Evolutionary conservation across 1,284 basidiomycete species (phyloP).

Genomic region (Tylopilus sp.): DNA sequence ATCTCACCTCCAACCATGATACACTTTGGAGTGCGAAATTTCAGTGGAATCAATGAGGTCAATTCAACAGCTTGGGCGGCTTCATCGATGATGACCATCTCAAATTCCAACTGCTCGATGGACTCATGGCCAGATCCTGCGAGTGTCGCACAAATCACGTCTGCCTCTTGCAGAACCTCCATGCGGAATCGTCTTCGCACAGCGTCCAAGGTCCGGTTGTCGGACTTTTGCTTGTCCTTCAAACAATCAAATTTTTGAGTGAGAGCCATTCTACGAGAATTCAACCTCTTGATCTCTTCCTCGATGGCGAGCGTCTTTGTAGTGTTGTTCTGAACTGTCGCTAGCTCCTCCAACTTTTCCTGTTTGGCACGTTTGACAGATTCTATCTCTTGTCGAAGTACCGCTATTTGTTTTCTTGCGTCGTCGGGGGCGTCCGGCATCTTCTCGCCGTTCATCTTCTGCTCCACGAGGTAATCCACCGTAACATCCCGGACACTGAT

Average conservation of each 20-base stretch:
- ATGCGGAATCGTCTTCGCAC: conserved; percentile 67
- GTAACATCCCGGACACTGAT: conserved; percentile 83
- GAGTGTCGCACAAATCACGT: conserved; percentile 93
- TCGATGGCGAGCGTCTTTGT: conserved; percentile 51
- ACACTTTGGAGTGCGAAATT: conserved; percentile 81
- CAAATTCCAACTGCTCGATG: conserved; percentile 84
- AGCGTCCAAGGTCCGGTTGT: conserved; percentile 74
- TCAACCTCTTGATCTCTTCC: conserved; percentile 67
- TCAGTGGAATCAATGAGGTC: conserved; percentile 94
- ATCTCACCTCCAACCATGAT: conserved; percentile 88
- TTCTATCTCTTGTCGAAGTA: conserved; percentile 65
- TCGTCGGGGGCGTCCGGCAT: conserved; percentile 42
- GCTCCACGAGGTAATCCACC: conserved; percentile 82
- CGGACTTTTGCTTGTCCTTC: conserved; percentile 76
- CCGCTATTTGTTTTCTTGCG: conserved; percentile 53
- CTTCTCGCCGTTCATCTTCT: conserved; percentile 58
- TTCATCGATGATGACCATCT: conserved; percentile 97
- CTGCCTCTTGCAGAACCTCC: conserved; percentile 83
- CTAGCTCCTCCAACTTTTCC: conserved; percentile 62
- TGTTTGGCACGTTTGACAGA: conserved; percentile 60
- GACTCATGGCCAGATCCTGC: conserved; percentile 91
- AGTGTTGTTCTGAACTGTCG: conserved; percentile 48
- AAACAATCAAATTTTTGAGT: conserved; percentile 72
- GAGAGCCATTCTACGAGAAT: conserved; percentile 59
- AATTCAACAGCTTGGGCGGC: conserved; percentile 97